Base-by-base conservation (phyloP, 495 filamentous ascomycete species). In the Aspergillus diversus region DNA sequence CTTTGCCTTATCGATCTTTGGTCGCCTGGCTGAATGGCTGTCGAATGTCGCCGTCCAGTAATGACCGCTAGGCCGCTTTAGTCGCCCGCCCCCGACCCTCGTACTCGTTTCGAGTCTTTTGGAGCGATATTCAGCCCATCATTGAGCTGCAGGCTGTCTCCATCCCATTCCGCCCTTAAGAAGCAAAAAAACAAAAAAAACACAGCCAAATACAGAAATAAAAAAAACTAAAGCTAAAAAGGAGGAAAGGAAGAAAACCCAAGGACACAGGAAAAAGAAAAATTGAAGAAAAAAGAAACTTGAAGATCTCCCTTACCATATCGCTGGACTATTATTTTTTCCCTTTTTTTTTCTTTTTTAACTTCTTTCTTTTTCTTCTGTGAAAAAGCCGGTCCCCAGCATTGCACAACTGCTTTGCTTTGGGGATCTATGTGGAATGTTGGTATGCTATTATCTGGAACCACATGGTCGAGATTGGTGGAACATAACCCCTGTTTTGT, bases 391-490 rank as follows among this genome's bases (percentile, higher is more conserved):
- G 21, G 21, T 27, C 21, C 21, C 21, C 21, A 27, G 21, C 21
- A 27, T 27, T 27, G 21, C 21, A 27, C 1, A 27, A 27, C 21
- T 27, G 21, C 21, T 27, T 27, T 27, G 21, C n/a, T 35, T 55
- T 15, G 15, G 52, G 11, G 13, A 43, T 13, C 35, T 15, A 37
- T 46, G 55, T 46, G 55, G 55, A 57, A 57, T 57, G 55, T 46
- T 57, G 60, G 48, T 59, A 62, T 53, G 37, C 35, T 35, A 51
- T 63, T 63, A 63, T 63, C 57, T 65, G 66, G 63, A 65, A 65
- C 66, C 66, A 68, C 63, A 68, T 68, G 66, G 66, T 47, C 33
- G 21, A 64, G 57, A 61, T 61, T 60, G 60, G 64, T 66, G 60
- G 64, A 65, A 63, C 54, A 57, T 63, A 51, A 56, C 59, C 59